Conservation (phyloP, 2,329 filamentous ascomycete genomes). For the Akanthomyces uredinophilus region DNA sequence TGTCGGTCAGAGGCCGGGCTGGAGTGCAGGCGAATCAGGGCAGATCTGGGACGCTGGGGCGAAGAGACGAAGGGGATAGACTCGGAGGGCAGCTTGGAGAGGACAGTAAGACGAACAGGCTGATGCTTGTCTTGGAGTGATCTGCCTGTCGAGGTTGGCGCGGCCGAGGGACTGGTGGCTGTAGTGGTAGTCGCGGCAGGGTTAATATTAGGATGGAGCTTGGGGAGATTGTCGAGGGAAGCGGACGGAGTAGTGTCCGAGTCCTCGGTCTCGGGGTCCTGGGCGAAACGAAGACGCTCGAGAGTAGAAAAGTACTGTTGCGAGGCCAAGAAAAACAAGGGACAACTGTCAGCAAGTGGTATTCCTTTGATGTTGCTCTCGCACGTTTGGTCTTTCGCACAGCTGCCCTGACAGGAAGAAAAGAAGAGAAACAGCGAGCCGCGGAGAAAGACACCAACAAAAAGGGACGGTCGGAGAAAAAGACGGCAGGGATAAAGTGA, state of each 20-base stretch:
- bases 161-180: neutral
- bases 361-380: neutral
- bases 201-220: conserved; percentile 15
- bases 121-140: conserved; percentile 7
- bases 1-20: conserved; percentile 6
- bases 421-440: neutral
- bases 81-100: conserved; percentile 12
- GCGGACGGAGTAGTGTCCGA: conserved; percentile 25
- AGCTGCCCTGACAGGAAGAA: neutral
- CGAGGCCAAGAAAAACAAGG: neutral
- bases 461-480: neutral
- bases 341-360: neutral
- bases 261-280: conserved; percentile 31
- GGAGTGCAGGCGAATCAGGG: conserved; percentile 8
- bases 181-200: conserved; percentile 19
- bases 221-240: conserved; percentile 22
- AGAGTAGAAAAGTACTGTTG: conserved; percentile 66
- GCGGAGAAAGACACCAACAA: neutral
- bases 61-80: neutral
- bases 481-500: conserved; percentile 3
- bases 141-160: neutral
- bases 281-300: conserved; percentile 63
- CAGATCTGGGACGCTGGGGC: conserved; percentile 10
- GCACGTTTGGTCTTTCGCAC: neutral
- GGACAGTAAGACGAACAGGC: conserved; percentile 12